phyloP scores from a whole-genome alignment of 2,329 filamentous ascomycete species.

The Zymoseptoria brevis region DNA sequence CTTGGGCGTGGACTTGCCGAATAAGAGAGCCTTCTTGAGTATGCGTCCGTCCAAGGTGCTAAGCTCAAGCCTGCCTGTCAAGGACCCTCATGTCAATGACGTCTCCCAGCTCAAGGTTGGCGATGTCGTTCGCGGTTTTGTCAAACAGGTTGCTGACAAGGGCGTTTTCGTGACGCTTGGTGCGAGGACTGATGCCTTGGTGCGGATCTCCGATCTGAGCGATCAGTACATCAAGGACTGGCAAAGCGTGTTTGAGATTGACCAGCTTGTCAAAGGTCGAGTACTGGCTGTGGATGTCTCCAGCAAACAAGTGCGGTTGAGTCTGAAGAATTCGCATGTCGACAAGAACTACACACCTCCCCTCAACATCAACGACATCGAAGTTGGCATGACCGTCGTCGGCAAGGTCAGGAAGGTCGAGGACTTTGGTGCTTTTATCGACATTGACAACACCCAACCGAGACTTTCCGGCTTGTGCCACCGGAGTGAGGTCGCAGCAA shows the following conservation, averaged over 20 bases:
- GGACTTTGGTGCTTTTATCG: slow-evolving; percentile 89
- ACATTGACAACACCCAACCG: slow-evolving; percentile 68
- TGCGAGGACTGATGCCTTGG: slow-evolving; percentile 70
- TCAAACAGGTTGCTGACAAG: slow-evolving; percentile 82
- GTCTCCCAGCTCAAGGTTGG: slow-evolving; percentile 65
- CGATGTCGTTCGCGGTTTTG: slow-evolving; percentile 79
- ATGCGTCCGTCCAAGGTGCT: slow-evolving; percentile 79
- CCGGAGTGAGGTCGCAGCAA: slow-evolving; percentile 82
- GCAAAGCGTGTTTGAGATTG: slow-evolving; percentile 80
- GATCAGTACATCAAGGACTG: slow-evolving; percentile 91
- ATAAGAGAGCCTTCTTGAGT: slow-evolving; percentile 78
- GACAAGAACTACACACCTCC: slow-evolving; percentile 70
- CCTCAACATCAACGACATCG: slow-evolving; percentile 67
- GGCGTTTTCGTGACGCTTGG: slow-evolving; percentile 82
- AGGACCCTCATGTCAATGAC: slow-evolving; percentile 69
- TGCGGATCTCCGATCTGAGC: slow-evolving; percentile 80
- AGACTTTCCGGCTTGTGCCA: slow-evolving; percentile 94
- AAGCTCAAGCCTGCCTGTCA: slow-evolving; percentile 72
- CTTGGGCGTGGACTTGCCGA: slow-evolving; percentile 67
- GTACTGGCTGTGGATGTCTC: slow-evolving; percentile 63
- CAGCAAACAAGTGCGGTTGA: slow-evolving; percentile 71
- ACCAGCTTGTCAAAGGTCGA: slow-evolving; percentile 85
- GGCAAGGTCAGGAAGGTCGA: slow-evolving; percentile 90
- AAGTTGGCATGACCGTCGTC: slow-evolving; percentile 71
- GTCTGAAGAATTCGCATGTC: slow-evolving; percentile 74